phyloP scores from a whole-genome alignment of 2,329 filamentous ascomycete species.

The Coleophoma eucalyptorum region DNA sequence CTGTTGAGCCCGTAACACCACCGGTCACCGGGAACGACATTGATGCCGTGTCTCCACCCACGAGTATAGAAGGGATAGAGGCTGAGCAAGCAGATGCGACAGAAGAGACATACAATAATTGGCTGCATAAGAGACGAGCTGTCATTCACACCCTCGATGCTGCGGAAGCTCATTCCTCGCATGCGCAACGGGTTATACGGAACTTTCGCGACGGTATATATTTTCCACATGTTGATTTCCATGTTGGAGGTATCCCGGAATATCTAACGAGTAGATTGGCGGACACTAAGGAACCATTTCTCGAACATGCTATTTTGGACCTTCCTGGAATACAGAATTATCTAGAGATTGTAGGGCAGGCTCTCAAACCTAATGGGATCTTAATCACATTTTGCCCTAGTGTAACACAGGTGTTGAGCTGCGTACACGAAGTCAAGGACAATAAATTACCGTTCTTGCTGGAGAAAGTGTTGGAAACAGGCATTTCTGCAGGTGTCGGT shows the following conservation, averaged over 20 bases:
- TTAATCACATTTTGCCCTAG: conserved; percentile 72
- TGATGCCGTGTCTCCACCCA: not conserved
- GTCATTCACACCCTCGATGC: conserved; percentile 74
- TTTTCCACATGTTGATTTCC: conserved; percentile 67
- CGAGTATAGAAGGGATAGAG: not conserved
- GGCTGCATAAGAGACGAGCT: conserved; percentile 48
- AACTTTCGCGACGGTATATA: conserved; percentile 71
- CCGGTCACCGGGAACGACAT: not conserved
- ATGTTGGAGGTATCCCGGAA: conserved; percentile 60
- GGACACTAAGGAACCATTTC: conserved; percentile 50
- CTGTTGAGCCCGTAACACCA: conserved; percentile 2
- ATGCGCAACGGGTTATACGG: conserved; percentile 61
- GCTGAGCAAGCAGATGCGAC: not conserved
- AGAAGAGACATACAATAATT: conserved; percentile 15
- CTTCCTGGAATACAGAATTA: conserved; percentile 58
- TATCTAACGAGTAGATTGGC: conserved; percentile 55
- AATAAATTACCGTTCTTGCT: conserved; percentile 49
- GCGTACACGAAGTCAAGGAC: conserved; percentile 49
- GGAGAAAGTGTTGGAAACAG: conserved; percentile 58
- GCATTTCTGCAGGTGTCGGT: conserved; percentile 40
- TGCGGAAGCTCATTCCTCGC: conserved; percentile 54
- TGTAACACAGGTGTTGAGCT: conserved; percentile 72
- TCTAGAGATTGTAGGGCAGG: conserved; percentile 45
- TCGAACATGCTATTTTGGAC: conserved; percentile 71
- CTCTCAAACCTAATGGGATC: conserved; percentile 59